Evolutionary conservation across 2,329 filamentous ascomycete species (phyloP), one percentile per base, ranked within the genome.

Genomic region (Sphaerulina vaccinii): DNA sequence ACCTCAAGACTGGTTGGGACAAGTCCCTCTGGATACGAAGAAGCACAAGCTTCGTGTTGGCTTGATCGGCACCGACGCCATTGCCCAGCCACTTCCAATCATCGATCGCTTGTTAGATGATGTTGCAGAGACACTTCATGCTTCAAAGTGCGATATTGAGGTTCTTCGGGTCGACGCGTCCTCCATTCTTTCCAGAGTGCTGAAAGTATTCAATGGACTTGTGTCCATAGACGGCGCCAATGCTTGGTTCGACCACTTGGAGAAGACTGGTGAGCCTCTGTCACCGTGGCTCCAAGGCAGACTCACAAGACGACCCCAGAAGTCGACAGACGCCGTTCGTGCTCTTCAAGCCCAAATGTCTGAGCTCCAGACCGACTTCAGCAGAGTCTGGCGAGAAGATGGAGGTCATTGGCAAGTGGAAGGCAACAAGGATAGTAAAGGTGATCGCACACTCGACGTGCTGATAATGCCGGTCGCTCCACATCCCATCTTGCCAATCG

Each of bases 401-500:
- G 62, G 68, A 46, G 68, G 66, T 11, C 63, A 71, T 11, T 70
- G 73, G 29, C 18, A 40, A 13, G 48, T 57, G 2, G 32, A 51
- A 22, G 52, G 47, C 18, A 54, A 39, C 13, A 52, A 57, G 23
- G 41, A 49, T 36, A 54, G 29, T 21, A 50, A 49, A n/a, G 52
- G 42, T 29, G 32, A 46, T 21, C 50, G 51, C 49, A 46, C 49
- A 16, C 40, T 86, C 6, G 83, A 86, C 70, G 81, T 81, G 0
- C 77, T 87, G 45, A 76, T 87, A 49, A 82, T 78, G 55, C 84
- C 83, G 0, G 73, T 85, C 0, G 83, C 83, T 11, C 82, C 83
- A 2, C 84, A 87, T 65, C 81, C 83, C 0, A 76, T 83, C 0
- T 80, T 83, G 1, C 74, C 77, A 8, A 77, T 84, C 49, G 84